Evolutionary conservation across 2,329 filamentous ascomycete genomes (phyloP), one percentile per base, ranked within the genome.

Genomic region (Helicocarpus griseus): DNA sequence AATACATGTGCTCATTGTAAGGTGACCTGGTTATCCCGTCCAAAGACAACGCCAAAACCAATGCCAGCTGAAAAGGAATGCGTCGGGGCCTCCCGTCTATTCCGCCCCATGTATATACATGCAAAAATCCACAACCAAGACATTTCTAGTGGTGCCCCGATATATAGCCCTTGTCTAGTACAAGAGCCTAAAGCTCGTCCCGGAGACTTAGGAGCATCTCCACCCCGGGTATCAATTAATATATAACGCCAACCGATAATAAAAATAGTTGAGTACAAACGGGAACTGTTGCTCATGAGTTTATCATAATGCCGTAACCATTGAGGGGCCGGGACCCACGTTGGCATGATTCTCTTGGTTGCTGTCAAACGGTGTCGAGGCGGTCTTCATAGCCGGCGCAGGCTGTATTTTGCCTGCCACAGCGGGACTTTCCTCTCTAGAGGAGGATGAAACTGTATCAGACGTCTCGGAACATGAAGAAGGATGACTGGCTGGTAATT

Each of bases 251-350:
- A 35, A 45, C 14, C 21, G 36, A 36, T 24, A 35, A 36, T n/a
- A 41, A 28, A 13, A 46, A 24, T 39, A 44, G 28, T 47, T 36
- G 38, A 33, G 31, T 47, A 46, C 49, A 52, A 54, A 35, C 35
- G 50, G 43, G 4, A 33, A 5, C 14, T 55, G 53, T 21, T 55
- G 36, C 41, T 39, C 48, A 56, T 49, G 33, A 57, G n/a, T 31
- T 19, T 26, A 39, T 51, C 31, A 49, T 41, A 35, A 28, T n/a
- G 54, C 48, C 31, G 49, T 47, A 14, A 53, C 47, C 26, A 56
- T 40, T 14, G 57, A 52, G 8, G 35, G 43, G 22, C 22, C 21
- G 26, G 33, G 5, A 14, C 24, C 13, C 40, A 28, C 40, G 40
- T 52, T 29, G 17, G 17, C 19, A 26, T 48, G 19, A 21, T 14